phyloP scores from a whole-genome alignment of 1,284 basidiomycete species.

The Trichosporon inkin region DNA sequence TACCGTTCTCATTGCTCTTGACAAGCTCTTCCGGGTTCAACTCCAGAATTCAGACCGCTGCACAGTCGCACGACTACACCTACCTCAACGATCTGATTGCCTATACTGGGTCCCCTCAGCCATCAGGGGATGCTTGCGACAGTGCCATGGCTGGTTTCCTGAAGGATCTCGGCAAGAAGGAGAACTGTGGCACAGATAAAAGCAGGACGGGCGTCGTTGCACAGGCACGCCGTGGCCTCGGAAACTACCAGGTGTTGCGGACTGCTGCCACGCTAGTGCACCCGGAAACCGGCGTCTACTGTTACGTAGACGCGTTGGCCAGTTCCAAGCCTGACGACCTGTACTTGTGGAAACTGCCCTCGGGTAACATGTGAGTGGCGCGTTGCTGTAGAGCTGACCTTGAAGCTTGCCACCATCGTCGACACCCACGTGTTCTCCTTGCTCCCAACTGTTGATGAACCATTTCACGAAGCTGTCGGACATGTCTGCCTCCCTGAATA shows the following conservation, averaged over 20 bases:
- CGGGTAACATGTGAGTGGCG: conserved; percentile 41
- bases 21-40: conserved; percentile 59
- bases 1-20: conserved; percentile 68
- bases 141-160: conserved; percentile 27
- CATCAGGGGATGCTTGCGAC: conserved; percentile 28
- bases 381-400: neutral
- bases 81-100: conserved; percentile 61
- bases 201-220: conserved; percentile 13
- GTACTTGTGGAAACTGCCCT: conserved; percentile 45
- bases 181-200: conserved; percentile 40
- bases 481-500: conserved; percentile 36
- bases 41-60: conserved; percentile 36
- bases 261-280: conserved; percentile 33
- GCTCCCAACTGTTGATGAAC: conserved; percentile 40
- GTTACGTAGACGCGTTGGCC: conserved; percentile 43
- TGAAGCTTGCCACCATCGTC: conserved; percentile 37
- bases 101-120: conserved; percentile 31
- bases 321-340: conserved; percentile 41
- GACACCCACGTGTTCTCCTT: conserved; percentile 45
- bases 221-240: conserved; percentile 35
- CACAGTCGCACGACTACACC: conserved; percentile 60
- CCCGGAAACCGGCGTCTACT: conserved; percentile 38
- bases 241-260: conserved; percentile 44
- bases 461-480: conserved; percentile 27
- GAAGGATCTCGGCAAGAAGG: conserved; percentile 27